phyloP scores from a whole-genome alignment of 106 monocot species.

The Dendrobium nobile region DNA sequence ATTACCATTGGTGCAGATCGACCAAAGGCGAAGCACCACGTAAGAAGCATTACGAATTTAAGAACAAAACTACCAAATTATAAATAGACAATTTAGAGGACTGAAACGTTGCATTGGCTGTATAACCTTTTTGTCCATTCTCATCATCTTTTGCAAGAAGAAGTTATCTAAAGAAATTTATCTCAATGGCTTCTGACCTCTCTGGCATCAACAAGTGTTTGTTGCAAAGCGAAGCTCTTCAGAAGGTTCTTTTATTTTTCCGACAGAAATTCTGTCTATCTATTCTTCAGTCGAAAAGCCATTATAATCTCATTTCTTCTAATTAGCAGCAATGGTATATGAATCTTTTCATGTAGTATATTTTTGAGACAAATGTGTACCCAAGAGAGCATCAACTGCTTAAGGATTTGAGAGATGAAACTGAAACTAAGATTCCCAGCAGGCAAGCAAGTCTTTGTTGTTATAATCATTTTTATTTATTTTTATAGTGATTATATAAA shows the following conservation, averaged over 20 bases:
- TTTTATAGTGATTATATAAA: too few relatives aligned
- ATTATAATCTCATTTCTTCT: too few relatives aligned
- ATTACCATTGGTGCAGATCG: too few relatives aligned
- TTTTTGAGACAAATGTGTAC: slow-evolving; percentile 19
- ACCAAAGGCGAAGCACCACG: too few relatives aligned
- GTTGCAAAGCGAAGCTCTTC: neutral
- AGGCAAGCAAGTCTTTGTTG: neutral
- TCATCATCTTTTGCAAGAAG: too few relatives aligned
- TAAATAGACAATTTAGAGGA: too few relatives aligned
- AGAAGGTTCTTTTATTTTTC: neutral
- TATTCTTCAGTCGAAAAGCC: neutral
- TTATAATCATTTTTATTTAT: too few relatives aligned
- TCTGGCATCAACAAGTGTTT: neutral
- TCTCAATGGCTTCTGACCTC: neutral
- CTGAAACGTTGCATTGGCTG: too few relatives aligned
- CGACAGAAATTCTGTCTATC: neutral
- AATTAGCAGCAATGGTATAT: too few relatives aligned
- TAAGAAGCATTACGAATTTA: too few relatives aligned
- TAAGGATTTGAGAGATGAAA: slow-evolving; percentile 16
- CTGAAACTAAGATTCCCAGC: neutral
- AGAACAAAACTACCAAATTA: too few relatives aligned
- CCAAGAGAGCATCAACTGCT: slow-evolving; percentile 22
- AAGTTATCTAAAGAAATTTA: neutral
- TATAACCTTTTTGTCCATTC: too few relatives aligned
- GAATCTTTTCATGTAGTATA: slow-evolving; percentile 14